Base-by-base conservation (phyloP, 176 grass and related monocot genomes). In the Triticum urartu region DNA sequence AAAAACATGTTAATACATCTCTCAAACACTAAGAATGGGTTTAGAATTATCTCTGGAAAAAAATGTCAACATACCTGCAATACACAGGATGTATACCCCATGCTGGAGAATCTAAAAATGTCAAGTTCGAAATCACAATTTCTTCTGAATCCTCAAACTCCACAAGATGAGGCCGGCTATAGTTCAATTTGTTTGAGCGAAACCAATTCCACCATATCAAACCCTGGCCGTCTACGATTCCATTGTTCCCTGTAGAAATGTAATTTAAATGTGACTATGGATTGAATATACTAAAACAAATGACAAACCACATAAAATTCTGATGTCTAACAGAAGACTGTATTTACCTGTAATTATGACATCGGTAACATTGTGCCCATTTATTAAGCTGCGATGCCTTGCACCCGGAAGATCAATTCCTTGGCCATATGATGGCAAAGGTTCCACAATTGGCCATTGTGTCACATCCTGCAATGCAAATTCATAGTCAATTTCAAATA, bases 81-180 rank as follows among this genome's bases (percentile, higher is more conserved):
- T 95, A 95, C 11, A 93, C 93, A 34, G 91, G 90, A 89, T 98
- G 95, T 74, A 98, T 95, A 79, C 85, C 89, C 93, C 95, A 98
- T 24, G 89, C 95, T 68, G 95, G 91, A 24, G 93, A 93, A 86
- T 98, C 88, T 65, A 98, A 81, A 52, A 98, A 92, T 21, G 80
- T 87, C 75, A 98, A 69, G 47, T 93, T 93, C 58, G 93, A 98
- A 81, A 98, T 79, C 11, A 93, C 54, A 69, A 98, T 89, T 61
- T 95, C 80, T 78, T 82, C 67, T 0, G 93, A 98, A 89, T 80
- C 76, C 56, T 92, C 88, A 78, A 98, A 93, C 45, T 98, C 95
- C 64, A 98, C 87, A n/a, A 98, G 89, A 90, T 98, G 95, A 79
- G 95, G 95, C 17, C 95, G 85, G 80, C 93, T 95, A 83, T 95